Evolutionary conservation across 495 filamentous ascomycete genomes (phyloP).

Genomic region (Filosporella fistucella): DNA sequence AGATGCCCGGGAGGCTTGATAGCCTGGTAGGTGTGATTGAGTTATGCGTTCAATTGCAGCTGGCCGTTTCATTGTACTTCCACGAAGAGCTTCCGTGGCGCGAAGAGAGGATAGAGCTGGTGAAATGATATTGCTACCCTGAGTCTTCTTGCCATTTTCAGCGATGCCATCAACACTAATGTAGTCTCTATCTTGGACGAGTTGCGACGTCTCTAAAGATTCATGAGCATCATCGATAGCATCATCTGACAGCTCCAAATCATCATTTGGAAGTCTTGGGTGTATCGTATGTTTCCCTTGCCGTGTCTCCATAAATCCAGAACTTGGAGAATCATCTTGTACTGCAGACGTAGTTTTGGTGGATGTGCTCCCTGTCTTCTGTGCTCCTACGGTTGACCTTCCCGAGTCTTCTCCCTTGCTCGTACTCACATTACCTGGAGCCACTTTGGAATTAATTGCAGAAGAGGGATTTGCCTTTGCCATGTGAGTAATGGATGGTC

Average conservation of each 20-base stretch:
- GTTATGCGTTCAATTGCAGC: constrained; percentile 49
- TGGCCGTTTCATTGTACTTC: constrained; percentile 24
- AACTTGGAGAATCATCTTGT: constrained; percentile 29
- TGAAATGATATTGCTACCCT: too few species aligned
- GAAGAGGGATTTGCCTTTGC: constrained; percentile 32
- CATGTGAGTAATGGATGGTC: constrained; percentile 29
- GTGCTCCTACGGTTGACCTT: constrained; percentile 18
- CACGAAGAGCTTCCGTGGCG: constrained; percentile 9
- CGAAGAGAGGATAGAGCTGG: constrained; percentile 19
- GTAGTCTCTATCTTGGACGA: background rate
- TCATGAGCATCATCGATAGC: background rate
- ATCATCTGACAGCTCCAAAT: constrained; percentile 24
- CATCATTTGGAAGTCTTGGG: constrained; percentile 26
- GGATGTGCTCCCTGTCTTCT: constrained; percentile 22
- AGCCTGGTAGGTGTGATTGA: constrained; percentile 42
- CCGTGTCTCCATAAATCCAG: constrained; percentile 32
- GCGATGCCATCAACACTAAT: constrained; percentile 14
- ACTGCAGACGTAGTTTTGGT: constrained; percentile 27
- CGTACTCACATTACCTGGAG: constrained; percentile 52
- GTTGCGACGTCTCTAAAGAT: too few species aligned
- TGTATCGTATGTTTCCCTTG: constrained; percentile 27
- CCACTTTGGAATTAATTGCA: constrained; percentile 35
- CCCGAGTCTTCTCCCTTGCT: constrained; percentile 38
- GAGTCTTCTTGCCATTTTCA: too few species aligned
- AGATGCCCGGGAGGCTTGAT: constrained; percentile 53